These are phyloP conservation scores for Filosporella fistucella DNA, from an alignment of 495 filamentous ascomycete genomes.

Conservation along the genomic window DNA sequence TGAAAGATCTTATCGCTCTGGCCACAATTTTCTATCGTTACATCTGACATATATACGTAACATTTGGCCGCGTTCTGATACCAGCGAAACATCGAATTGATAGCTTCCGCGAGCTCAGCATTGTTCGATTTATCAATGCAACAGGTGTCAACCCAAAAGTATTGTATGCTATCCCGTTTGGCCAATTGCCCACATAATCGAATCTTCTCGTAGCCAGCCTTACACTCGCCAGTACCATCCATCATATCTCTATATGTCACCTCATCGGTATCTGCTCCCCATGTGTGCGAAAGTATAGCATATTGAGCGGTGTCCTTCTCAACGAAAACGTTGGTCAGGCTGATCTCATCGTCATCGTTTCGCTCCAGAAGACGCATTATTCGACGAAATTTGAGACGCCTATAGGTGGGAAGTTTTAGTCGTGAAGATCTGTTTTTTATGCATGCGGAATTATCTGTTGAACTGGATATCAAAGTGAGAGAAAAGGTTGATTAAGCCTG, in stretches of 20 bases:
- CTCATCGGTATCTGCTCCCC: conserved; percentile 1
- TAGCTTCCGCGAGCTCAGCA: background rate
- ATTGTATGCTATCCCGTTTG: background rate
- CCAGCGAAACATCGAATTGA: conserved; percentile 1
- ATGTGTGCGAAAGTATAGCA: background rate
- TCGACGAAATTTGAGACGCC: background rate
- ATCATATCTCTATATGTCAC: background rate
- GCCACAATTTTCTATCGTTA: background rate
- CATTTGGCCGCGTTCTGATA: background rate
- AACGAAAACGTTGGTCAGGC: background rate
- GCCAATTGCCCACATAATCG: background rate
- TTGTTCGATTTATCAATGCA: background rate
- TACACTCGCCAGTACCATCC: background rate
- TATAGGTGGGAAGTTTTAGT: background rate
- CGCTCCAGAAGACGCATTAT: background rate
- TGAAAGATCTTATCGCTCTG: background rate
- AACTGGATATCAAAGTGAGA: no score
- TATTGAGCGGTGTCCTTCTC: background rate
- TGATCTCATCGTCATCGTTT: background rate
- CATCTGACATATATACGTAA: background rate
- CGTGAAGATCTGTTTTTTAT: background rate
- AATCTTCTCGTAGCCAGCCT: background rate
- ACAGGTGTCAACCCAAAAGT: background rate
- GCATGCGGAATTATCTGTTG: no score
- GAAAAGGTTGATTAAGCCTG: background rate